Percentiles rank a stretch among this genome's conserved stretches.
Conservation (phyloP, 1,284 basidiomycete species). For the Moesziomyces sp. region DNA sequence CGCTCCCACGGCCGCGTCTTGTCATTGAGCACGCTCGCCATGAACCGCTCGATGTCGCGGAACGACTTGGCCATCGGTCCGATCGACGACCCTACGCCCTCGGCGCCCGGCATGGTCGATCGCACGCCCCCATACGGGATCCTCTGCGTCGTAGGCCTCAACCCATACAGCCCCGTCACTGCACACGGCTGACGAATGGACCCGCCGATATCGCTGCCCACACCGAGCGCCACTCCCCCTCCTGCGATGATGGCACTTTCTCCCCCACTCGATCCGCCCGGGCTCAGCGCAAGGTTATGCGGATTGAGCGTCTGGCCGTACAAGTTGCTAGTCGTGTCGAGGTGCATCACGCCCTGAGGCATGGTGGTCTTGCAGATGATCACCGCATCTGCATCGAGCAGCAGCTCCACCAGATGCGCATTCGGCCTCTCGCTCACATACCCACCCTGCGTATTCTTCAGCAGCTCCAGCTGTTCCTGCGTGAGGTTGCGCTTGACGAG, state of each 20-base stretch:
- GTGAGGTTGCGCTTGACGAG: constrained; percentile 24
- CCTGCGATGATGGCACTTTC: constrained; percentile 44
- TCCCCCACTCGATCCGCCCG: constrained; percentile 51
- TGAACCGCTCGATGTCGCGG: constrained; percentile 49
- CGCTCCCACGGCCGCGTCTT: constrained; percentile 33
- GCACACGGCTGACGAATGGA: constrained; percentile 46
- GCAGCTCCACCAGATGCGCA: constrained; percentile 23
- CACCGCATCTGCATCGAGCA: constrained; percentile 41
- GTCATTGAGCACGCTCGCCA: constrained; percentile 33
- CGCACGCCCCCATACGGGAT: constrained; percentile 35
- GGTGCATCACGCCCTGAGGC: constrained; percentile 58
- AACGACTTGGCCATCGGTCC: constrained; percentile 35
- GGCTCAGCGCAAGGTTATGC: constrained; percentile 44
- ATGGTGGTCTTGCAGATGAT: constrained; percentile 54
- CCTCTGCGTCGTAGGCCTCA: constrained; percentile 40
- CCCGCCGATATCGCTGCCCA: constrained; percentile 51
- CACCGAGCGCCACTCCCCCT: constrained; percentile 36
- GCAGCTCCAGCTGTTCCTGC: constrained; percentile 10
- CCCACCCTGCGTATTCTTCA: constrained; percentile 26
- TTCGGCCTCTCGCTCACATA: constrained; percentile 23
- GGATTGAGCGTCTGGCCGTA: constrained; percentile 57
- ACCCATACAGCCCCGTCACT: constrained; percentile 39
- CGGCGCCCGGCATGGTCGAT: constrained; percentile 46
- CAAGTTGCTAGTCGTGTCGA: constrained; percentile 49
- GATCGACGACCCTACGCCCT: constrained; percentile 33